Conservation (phyloP, 208 protist genomes). For the Leishmania turanica region DNA sequence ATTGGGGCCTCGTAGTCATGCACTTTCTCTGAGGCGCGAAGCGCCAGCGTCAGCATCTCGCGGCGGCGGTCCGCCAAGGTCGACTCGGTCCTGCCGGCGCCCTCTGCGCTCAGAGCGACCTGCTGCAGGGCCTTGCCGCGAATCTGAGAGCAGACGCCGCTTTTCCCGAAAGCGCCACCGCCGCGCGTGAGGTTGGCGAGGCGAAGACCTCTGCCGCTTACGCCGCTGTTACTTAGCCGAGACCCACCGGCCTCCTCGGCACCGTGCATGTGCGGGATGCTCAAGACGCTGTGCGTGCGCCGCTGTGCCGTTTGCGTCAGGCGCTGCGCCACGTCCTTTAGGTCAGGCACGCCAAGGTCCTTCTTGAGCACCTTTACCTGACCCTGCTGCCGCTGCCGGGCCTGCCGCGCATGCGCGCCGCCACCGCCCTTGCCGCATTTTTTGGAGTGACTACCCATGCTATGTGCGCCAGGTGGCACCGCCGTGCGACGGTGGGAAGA, state of each 20-base stretch:
- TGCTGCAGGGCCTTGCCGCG: conserved; percentile 28
- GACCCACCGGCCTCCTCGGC: conserved; percentile 4
- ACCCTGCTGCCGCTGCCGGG: conserved; percentile 29
- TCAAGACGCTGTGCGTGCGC: conserved; percentile 74
- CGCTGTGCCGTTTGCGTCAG: conserved; percentile 64
- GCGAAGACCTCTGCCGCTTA: conserved; percentile 1
- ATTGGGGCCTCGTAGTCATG: conserved; percentile 78
- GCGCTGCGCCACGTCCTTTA: conserved; percentile 66
- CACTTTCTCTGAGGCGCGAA: conserved; percentile 72
- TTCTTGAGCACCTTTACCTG: conserved; percentile 66
- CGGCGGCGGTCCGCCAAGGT: conserved; percentile 50
- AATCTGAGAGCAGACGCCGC: conserved; percentile 3
- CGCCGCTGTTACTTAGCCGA: conserved; percentile 1
- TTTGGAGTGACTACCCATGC: conserved; percentile 91
- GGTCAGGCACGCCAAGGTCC: conserved; percentile 81
- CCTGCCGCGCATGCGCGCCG: conserved; percentile 38
- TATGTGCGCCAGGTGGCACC: not conserved
- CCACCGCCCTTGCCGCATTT: conserved; percentile 82
- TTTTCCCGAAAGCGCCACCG: conserved; percentile 10
- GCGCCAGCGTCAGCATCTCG: conserved; percentile 73
- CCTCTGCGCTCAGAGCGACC: not conserved
- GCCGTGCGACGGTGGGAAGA: not conserved
- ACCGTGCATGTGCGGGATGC: conserved; percentile 41
- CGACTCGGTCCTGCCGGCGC: conserved; percentile 29
- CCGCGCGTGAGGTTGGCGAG: conserved; percentile 21